Conservation (phyloP, 2,329 filamentous ascomycete species). For the Beauveria bassiana region DNA sequence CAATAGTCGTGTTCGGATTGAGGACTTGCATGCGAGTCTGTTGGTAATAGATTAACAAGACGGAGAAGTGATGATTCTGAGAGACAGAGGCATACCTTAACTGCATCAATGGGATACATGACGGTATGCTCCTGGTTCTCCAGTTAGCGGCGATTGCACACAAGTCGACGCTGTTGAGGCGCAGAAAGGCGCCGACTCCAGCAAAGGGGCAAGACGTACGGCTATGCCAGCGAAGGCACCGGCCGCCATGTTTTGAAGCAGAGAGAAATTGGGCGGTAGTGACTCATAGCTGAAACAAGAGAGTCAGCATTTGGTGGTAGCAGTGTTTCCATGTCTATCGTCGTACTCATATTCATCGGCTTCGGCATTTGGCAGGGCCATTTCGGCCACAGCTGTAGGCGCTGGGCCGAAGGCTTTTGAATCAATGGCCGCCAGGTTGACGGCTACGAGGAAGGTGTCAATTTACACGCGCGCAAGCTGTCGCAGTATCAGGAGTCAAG, state of each 20-base stretch:
- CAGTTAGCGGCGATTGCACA: neutral
- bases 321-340: neutral
- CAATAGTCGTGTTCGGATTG: slow-evolving; percentile 69
- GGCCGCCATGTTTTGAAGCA: slow-evolving; percentile 89
- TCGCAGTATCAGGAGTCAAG: neutral
- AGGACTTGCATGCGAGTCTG: slow-evolving; percentile 98
- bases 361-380: slow-evolving; percentile 61
- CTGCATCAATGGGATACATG: slow-evolving; percentile 97
- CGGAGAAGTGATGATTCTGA: neutral
- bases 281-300: slow-evolving; percentile 67
- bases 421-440: slow-evolving; percentile 57
- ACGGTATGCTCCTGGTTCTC: slow-evolving; percentile 78
- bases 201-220: slow-evolving; percentile 42
- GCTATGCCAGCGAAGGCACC: slow-evolving; percentile 96
- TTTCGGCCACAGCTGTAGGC: slow-evolving; percentile 59
- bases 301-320: neutral
- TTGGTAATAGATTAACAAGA: slow-evolving; percentile 15
- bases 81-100: slow-evolving; percentile 61
- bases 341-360: slow-evolving; percentile 61
- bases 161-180: neutral
- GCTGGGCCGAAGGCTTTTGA: slow-evolving; percentile 53
- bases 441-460: slow-evolving; percentile 24
- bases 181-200: neutral
- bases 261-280: slow-evolving; percentile 87
- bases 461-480: neutral